Base-by-base conservation (phyloP, 768 basidiomycete species). In the Russula sp. region DNA sequence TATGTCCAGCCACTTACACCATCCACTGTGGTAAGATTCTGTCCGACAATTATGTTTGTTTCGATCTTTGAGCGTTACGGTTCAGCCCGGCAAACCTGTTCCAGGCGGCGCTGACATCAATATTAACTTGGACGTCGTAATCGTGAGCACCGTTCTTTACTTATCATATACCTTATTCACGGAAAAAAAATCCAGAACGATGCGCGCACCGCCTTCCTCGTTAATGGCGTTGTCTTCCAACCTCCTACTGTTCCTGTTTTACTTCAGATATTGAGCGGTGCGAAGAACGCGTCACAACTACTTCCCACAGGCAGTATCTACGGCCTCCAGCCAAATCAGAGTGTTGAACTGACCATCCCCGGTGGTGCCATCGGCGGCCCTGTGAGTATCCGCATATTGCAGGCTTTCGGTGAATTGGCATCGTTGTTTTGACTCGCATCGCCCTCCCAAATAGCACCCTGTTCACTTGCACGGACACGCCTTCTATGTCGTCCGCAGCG, bases 261-360 rank as follows among this genome's bases (percentile, higher is more conserved):
- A 11, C 77, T 85, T 16, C 85, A 86, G 65, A 81, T 85, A 44
- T 68, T 86, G 40, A 84, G 80, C 55, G 85, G 85, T 0, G 79
- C 79, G 6, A 72, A 72, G 39, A 73, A 75, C 18, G 77, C 84
- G 0, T 68, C 75, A 20, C 75, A 81, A 1, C 73, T 87, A 18
- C 71, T 85, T 34, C 85, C 84, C 0, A 20, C 59, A 0, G 84
- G 82, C 3, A 75, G 75, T 14, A 73, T 85, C 7, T 81, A 80
- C 65, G 65, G 73, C 8, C 72, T 86, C 18, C 79, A 80, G 0
- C 72, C 70, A 8, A 79, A 83, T 65, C 77, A 67, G 65, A 78
- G 70, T 57, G 78, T 83, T 22, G 81, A 83, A 64, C 69, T 83
- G 13, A 74, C 73, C 14, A 77, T 82, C n/a, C 77, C 80, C 8